Evolutionary conservation across 2,329 filamentous ascomycete genomes (phyloP).

Genomic region (Pseudogymnoascus sp.): DNA sequence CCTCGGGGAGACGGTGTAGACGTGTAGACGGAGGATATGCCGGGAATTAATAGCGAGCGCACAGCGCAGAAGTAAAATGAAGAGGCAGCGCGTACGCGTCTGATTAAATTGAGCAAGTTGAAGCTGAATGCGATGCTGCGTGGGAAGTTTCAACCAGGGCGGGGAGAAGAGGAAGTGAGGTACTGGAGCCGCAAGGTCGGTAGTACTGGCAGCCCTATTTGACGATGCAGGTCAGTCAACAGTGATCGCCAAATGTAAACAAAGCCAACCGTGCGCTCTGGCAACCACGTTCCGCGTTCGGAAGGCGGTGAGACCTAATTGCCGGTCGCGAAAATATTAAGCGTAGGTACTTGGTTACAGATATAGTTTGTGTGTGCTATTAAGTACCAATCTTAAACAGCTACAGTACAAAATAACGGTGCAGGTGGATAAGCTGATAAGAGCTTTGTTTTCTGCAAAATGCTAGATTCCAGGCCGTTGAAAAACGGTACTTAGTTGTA

Average conservation of each 20-base stretch:
- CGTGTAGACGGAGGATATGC: not conserved
- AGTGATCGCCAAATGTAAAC: slow-evolving; percentile 4
- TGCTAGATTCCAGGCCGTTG: not conserved
- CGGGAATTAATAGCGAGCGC: slow-evolving; percentile 3
- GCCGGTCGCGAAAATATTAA: not conserved
- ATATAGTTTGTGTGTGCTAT: not conserved
- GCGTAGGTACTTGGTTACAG: not conserved
- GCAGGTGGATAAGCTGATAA: not conserved
- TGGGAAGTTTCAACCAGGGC: not conserved
- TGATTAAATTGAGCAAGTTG: slow-evolving; percentile 2
- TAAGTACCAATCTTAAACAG: not conserved
- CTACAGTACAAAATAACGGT: not conserved
- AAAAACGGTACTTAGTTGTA: not conserved
- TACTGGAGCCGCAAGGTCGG: not conserved
- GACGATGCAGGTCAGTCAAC: slow-evolving; percentile 6
- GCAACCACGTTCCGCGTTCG: not conserved
- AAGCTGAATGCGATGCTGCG: not conserved
- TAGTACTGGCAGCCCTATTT: slow-evolving; percentile 1
- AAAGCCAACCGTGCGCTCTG: slow-evolving; percentile 6
- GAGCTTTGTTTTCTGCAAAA: not conserved
- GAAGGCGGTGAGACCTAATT: not conserved
- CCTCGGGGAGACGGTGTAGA: slow-evolving; percentile 8
- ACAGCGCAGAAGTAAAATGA: slow-evolving; percentile 9
- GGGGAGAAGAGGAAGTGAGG: not conserved
- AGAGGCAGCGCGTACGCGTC: not conserved